Base-by-base conservation (phyloP, 345 rosid species). In the Arabis alpina region DNA sequence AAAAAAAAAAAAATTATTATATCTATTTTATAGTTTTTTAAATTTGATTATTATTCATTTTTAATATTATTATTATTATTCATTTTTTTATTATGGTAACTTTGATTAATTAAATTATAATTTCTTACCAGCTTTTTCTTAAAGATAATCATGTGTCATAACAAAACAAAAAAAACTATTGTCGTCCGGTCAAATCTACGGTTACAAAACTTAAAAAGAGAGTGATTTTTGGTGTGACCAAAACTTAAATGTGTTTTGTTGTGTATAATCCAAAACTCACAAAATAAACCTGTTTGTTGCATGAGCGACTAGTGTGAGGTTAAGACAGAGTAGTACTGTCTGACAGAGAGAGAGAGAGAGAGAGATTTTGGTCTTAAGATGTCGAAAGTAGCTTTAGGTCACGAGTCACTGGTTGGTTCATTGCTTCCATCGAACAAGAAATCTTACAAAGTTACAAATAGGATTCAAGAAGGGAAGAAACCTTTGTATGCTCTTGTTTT, bases 401-500 rank as follows among this genome's bases (percentile, higher is more conserved):
- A 83, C 83, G 98, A 93, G 70, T 86, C 96, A 43, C 85, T 86
- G 79, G 89, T 85, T 71, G 99, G 99, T 24, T 84, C 96, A 6
- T 80, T 89, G 40, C 64, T 79, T 7, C 84, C 89, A 16, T 84
- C 93, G 7, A 89, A 83, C 88, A 89, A 87, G 79, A 87, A 71
- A 54, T 90, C 87, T 13, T 94, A 91, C 82, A 83, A 83, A 80
- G 85, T 89, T 63, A 88, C 90, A 47, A 94, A 94, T 65, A 84
- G 88, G 52, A 91, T 91, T 48, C 97, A 91, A 69, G 99, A 94
- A 71, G 95, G 89, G 78, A 91, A 91, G 79, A 92, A 89, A 5
- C 99, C 99, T 54, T 77, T 94, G 24, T 94, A 91, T 73, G 99
- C 96, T 67, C 87, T 94, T 72, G 87, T 89, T 61, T 94, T 91